phyloP scores from a whole-genome alignment of 345 rosid species.

The Gossypium raimondii region DNA sequence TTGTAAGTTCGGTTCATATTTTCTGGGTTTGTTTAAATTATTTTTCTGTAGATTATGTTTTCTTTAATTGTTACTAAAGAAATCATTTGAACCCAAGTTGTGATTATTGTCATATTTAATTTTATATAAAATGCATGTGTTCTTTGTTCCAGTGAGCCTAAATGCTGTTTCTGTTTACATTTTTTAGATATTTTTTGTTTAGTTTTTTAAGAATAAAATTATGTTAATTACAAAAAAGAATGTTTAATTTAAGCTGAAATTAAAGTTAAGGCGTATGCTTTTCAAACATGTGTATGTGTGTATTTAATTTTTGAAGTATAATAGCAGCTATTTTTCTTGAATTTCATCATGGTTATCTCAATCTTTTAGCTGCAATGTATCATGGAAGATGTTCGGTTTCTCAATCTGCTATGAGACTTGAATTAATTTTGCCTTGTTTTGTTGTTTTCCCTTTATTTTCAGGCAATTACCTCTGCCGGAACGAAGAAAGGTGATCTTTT shows the following conservation, averaged over 20 bases:
- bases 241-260: not conserved
- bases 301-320: no score
- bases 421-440: not conserved
- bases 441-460: constrained; percentile 1
- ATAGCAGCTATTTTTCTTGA: not conserved
- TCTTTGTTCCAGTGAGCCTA: not conserved
- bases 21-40: not conserved
- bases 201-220: not conserved
- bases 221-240: not conserved
- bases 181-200: not conserved
- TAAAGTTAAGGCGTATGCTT: not conserved
- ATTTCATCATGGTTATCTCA: not conserved
- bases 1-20: constrained; percentile 45
- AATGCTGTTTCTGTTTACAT: not conserved
- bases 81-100: not conserved
- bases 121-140: not conserved
- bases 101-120: not conserved
- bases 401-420: not conserved
- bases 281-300: not conserved
- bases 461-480: constrained; percentile 77
- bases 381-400: not conserved
- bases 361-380: not conserved
- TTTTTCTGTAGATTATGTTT: not conserved
- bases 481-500: constrained; percentile 74
- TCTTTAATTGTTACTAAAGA: not conserved